Percentiles rank a stretch among this genome's conserved stretches.
These are phyloP conservation scores for Tolypocladium ophioglossoides DNA, from an alignment of 2,329 filamentous ascomycete genomes.

Conservation along the genomic window DNA sequence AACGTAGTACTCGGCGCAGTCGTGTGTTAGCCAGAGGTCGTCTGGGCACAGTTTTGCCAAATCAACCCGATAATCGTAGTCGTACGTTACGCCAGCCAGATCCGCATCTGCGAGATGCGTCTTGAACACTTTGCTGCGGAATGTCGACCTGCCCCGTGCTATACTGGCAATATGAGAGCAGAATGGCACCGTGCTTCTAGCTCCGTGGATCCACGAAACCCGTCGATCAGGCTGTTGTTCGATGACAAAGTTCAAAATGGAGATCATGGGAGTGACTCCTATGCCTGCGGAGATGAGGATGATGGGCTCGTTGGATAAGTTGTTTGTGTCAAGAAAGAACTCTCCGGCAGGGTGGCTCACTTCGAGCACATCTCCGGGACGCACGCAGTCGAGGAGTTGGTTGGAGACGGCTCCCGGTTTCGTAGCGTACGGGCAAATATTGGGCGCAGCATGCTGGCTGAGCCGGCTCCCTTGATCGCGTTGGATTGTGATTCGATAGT, in stretches of 20 bases:
- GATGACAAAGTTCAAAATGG: conserved; percentile 46
- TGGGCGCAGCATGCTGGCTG: conserved; percentile 9
- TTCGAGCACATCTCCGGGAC: conserved; percentile 50
- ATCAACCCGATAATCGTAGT: conserved; percentile 32
- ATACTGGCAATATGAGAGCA: conserved; percentile 38
- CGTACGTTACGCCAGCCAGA: conserved; percentile 30
- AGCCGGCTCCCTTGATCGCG: conserved; percentile 42
- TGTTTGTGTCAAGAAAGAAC: conserved; percentile 41
- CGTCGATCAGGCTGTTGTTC: conserved; percentile 33
- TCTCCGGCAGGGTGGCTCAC: conserved; percentile 58
- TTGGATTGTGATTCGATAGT: conserved; percentile 65
- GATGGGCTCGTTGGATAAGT: conserved; percentile 30
- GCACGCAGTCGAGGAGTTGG: conserved; percentile 51
- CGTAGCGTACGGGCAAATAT: conserved; percentile 18
- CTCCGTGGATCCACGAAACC: conserved; percentile 50
- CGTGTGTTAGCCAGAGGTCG: conserved; percentile 34
- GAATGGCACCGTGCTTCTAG: conserved; percentile 41
- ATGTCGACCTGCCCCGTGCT: conserved; percentile 22
- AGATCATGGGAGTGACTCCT: conserved; percentile 47
- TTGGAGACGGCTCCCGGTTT: conserved; percentile 60
- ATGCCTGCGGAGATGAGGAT: conserved; percentile 53
- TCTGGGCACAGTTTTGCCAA: conserved; percentile 31
- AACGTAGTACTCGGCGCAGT: conserved; percentile 40
- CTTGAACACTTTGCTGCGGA: conserved; percentile 36
- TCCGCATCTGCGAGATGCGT: conserved; percentile 36